Base-by-base conservation (phyloP, 345 rosid species). In the Salix suchowensis region DNA sequence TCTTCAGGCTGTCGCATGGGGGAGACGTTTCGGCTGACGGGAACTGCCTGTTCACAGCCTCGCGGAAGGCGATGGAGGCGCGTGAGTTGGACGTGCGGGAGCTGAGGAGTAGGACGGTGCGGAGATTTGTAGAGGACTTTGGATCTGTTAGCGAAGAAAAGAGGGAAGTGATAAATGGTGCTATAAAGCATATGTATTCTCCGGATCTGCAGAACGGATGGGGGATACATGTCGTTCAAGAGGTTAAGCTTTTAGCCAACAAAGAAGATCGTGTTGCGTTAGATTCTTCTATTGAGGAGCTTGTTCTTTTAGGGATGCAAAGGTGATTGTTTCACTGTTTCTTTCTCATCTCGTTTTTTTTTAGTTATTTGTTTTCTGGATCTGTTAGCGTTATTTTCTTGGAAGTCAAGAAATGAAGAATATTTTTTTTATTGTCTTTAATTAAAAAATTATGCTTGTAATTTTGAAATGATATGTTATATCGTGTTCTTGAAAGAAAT, bases 201-300 rank as follows among this genome's bases (percentile, higher is more conserved):
- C 98, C 99, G 84, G 99, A 94, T 96, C 94, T 96, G 94, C 90
- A 83, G 70, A 90, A 44, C n/a, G 99, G 99, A 7, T 96, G 99
- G 99, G 98, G 99, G 74, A 85, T 96, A 79, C 99, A 96, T 54
- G 90, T 96, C 11, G 94, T 96, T 16, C 98, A 96, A 80, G 99
- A 96, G 83, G 89, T 88, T 60, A 96, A 96, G 84, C 42, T 96
- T 71, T 81, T 96, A 74, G 96, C 95, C 19, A 88, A 82, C 79
- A 94, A 92, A 67, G 87, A 83, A 30, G 97, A 92, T 62, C 94
- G 99, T 44, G 84, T 81, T 7, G 75, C 82, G 40, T 79, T 96
- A 40, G 99, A 96, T 76, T 82, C 92, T 55, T 91, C 93, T 73
- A 85, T 96, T 42, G 95, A 88, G 0, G 98, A 91, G 83, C 95